Evolutionary conservation across 2,329 filamentous ascomycete genomes (phyloP).

Genomic region (Ceratocystis alfenasii): DNA sequence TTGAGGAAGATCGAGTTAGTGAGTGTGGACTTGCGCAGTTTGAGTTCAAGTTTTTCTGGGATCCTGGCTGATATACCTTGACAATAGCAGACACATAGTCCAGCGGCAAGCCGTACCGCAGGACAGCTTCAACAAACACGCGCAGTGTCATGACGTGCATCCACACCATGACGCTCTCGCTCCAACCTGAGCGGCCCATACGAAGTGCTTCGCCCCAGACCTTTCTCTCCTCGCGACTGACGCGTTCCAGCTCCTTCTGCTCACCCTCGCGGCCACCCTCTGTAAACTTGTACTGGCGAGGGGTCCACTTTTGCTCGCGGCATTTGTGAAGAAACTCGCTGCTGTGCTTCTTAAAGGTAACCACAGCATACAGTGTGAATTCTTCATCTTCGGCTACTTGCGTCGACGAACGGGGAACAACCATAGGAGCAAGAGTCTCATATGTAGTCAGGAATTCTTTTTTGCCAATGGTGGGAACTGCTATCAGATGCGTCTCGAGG

Average conservation of each 20-base stretch:
- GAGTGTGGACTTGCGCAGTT: too few species aligned
- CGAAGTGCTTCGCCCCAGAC: slow-evolving; percentile 85
- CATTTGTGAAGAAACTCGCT: slow-evolving; percentile 84
- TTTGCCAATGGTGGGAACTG: slow-evolving; percentile 64
- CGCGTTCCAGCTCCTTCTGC: slow-evolving; percentile 68
- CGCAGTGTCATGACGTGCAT: slow-evolving; percentile 80
- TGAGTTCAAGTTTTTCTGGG: too few species aligned
- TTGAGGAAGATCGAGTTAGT: too few species aligned
- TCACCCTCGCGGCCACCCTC: slow-evolving; percentile 86
- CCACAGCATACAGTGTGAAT: slow-evolving; percentile 77
- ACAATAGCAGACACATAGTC: slow-evolving; percentile 78
- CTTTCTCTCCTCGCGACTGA: slow-evolving; percentile 76
- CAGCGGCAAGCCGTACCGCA: slow-evolving; percentile 83
- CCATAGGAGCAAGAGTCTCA: slow-evolving; percentile 79
- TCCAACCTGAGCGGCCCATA: slow-evolving; percentile 82
- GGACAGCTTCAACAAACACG: slow-evolving; percentile 95
- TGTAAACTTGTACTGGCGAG: slow-evolving; percentile 84
- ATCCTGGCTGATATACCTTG: slow-evolving; percentile 47
- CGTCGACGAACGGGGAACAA: slow-evolving; percentile 76
- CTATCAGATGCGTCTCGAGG: slow-evolving; percentile 87
- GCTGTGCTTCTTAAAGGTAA: slow-evolving; percentile 84
- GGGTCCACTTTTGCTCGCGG: slow-evolving; percentile 87
- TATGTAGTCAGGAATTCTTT: slow-evolving; percentile 87
- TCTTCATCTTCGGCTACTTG: slow-evolving; percentile 79
- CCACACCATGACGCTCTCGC: slow-evolving; percentile 93